Base-by-base conservation (phyloP, 352 stramenopile species). In the Thalassiosira exigua region DNA sequence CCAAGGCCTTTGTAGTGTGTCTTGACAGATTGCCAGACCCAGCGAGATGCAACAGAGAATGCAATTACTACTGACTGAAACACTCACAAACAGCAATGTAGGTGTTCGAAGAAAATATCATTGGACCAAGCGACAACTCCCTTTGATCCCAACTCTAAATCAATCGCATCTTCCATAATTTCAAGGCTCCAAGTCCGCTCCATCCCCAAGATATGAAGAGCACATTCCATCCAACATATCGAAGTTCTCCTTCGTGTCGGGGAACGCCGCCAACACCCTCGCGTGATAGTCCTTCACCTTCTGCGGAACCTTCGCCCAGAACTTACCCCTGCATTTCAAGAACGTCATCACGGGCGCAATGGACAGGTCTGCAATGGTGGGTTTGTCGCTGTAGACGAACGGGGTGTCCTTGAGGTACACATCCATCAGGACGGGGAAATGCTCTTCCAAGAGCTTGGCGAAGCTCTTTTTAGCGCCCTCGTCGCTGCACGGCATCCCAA, bases 241-340 rank as follows among this genome's bases (percentile, higher is more conserved):
- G 14, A 79, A 77, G 54, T 79, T 70, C 42, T 83, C 68, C 39
- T 71, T 53, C 19, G 65, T 54, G 14, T 41, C 75, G 0, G 75
- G 75, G 54, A 83, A 83, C 1, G 75, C 68, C 22, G 68, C 68
- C 32, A 79, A 36, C 46, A 83, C 75, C 0, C 75, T 46, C 21
- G 57, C 32, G 46, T 83, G 70, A 66, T 83, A 83, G 21, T 75
- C 68, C 61, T 79, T 83, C 11, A 83, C 62, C 11, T 44, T 65
- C 24, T 75, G 42, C 9, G 75, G 75, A 27, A 83, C 69, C 12
- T 12, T 33, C 0, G 36, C 75, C 59, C 59, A 83, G 33, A 79
- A 75, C 39, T 83, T 73, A 22, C 73, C 69, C 5, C 75, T 33
- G n/a, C 68, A 62, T 56, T 83, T 83, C 19, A 83, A 21, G 22